Conservation (phyloP, 225 moss, liverwort and hornwort species). For the Bryoerythrophyllum caledonicum region DNA sequence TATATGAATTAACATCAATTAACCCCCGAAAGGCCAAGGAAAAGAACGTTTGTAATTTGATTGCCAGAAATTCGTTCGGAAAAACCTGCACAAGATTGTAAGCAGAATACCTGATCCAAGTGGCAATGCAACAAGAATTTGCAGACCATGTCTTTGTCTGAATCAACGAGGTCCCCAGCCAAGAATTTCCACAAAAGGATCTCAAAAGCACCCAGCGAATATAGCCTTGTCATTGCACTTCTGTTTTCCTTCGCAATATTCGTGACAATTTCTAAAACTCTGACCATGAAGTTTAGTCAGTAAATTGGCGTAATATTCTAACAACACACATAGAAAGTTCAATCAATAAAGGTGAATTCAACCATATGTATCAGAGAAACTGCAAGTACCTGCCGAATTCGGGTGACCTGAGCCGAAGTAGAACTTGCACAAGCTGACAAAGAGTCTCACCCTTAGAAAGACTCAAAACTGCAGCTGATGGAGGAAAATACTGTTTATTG, state of each 20-base stretch:
- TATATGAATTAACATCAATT: neutral
- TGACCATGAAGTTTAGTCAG: slow-evolving; percentile 38
- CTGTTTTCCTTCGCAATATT: slow-evolving; percentile 77
- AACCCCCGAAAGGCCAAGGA: neutral
- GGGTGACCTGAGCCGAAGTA: slow-evolving; percentile 89
- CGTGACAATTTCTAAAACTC: slow-evolving; percentile 79
- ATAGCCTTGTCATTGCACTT: slow-evolving; percentile 73
- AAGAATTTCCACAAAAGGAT: slow-evolving; percentile 96
- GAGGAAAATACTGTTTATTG: slow-evolving; percentile 73
- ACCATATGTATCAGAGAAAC: neutral
- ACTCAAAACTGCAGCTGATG: slow-evolving; percentile 77
- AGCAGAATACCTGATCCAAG: slow-evolving; percentile 72
- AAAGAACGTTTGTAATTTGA: neutral
- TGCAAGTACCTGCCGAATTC: slow-evolving; percentile 80
- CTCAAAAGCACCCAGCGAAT: slow-evolving; percentile 95
- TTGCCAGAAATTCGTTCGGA: neutral
- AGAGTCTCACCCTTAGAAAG: slow-evolving; percentile 83
- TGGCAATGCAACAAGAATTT: slow-evolving; percentile 89
- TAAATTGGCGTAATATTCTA: neutral
- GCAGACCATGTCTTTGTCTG: slow-evolving; percentile 73
- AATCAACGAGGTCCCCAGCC: slow-evolving; percentile 76
- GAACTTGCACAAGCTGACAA: slow-evolving; percentile 86
- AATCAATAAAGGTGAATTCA: neutral
- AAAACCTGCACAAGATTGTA: slow-evolving; percentile 11
- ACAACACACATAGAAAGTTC: neutral